A percentile compares a stretch with the other conserved stretches of the same genome.
Conservation (phyloP, 2,329 filamentous ascomycete genomes). For the Lasiodiplodia gonubiensis region DNA sequence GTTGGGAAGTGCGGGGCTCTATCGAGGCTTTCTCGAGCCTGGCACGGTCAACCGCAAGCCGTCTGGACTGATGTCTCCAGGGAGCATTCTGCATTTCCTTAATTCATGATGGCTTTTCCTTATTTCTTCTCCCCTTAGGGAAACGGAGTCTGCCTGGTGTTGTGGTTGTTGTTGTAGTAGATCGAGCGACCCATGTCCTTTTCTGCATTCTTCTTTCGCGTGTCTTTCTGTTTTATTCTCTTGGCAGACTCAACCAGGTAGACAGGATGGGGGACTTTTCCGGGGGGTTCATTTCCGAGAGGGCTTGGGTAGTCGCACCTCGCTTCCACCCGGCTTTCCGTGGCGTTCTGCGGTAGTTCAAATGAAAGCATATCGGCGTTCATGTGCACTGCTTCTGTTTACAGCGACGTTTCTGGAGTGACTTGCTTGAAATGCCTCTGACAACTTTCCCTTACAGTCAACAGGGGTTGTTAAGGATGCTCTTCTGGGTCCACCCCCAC, state of each 20-base stretch:
- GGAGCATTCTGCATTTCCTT: conserved; percentile 19
- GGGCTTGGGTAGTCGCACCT: neutral
- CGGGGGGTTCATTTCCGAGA: neutral
- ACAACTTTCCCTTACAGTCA: neutral
- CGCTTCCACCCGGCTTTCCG: neutral
- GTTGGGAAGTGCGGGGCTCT: conserved; percentile 23
- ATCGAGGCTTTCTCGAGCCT: neutral
- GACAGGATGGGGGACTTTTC: conserved; percentile 23
- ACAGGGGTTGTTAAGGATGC: neutral
- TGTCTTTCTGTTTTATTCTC: conserved; percentile 19
- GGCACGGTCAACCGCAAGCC: neutral
- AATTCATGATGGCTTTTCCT: conserved; percentile 26
- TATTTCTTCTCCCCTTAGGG: conserved; percentile 3
- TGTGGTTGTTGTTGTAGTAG: conserved; percentile 20
- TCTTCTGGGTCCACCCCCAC: neutral
- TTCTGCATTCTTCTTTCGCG: conserved; percentile 21
- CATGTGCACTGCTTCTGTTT: neutral
- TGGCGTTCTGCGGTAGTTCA: conserved; percentile 19
- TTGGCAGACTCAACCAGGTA: conserved; percentile 30
- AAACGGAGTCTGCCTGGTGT: conserved; percentile 24
- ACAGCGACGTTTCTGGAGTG: neutral
- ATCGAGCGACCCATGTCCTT: conserved; percentile 23
- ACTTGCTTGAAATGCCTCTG: neutral
- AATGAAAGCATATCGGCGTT: conserved; percentile 15
- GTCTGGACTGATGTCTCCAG: neutral